Base-by-base conservation (phyloP, 305 asterid genomes). In the Fraxinus nigra region DNA sequence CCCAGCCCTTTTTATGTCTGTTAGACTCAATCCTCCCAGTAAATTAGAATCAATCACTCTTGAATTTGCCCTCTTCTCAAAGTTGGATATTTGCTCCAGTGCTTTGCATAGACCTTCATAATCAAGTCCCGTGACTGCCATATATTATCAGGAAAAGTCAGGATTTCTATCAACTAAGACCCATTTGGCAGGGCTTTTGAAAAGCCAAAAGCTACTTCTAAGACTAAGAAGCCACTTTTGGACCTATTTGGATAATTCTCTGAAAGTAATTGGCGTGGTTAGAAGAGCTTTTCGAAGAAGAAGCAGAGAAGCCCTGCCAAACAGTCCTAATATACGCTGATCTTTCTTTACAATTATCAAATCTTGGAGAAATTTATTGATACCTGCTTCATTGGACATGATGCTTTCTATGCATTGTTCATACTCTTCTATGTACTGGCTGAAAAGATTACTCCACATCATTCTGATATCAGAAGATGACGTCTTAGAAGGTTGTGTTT, bases 361-460 rank as follows among this genome's bases (percentile, higher is more conserved):
- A 86, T 86, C 87, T 84, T 61, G 82, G 82, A 20, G 51, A 79
- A 86, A 75, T 61, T 54, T 61, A 61, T 80, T 84, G 65, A 59
- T 63, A 75, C 80, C 82, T 79, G 86, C 79, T 85, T 89, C 91
- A 56, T 54, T 72, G n/a, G 86, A 82, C 20, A 84, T 81, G 81
- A 92, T 87, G 87, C 81, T 87, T 61, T 92, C 90, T n/a, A 92
- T 85, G 75, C 93, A 90, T 35, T 89, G 89, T 22, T 87, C 94
- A 84, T 90, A 92, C 69, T 88, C 94, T 72, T 90, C 89, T 67
- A 87, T 83, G 59, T 90, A 92, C 86, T 89, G 88, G 80, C 89
- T 83, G 85, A 84, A 92, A 69, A 92, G 90, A 81, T 78, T 56
- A 84, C 70, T 86, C 94, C 95, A 89, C 35, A 85, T 85, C 18